Evolutionary conservation across 2,329 filamentous ascomycete genomes (phyloP).

Genomic region (Cladophialophora immunda): DNA sequence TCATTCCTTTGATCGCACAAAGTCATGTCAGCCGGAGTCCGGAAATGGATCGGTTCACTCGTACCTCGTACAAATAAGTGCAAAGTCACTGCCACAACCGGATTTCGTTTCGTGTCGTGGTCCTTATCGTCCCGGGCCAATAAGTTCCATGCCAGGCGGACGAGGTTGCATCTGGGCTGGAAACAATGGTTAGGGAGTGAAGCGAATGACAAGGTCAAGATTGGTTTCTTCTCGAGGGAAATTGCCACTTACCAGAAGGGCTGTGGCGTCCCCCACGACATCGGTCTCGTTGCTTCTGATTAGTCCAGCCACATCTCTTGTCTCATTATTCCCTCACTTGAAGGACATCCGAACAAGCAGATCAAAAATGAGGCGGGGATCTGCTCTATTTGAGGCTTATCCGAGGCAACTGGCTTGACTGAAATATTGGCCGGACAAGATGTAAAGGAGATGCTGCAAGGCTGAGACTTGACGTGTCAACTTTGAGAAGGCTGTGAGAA

Average conservation of each 20-base stretch:
- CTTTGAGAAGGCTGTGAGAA: neutral
- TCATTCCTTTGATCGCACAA: neutral
- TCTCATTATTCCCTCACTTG: neutral
- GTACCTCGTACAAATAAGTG: neutral
- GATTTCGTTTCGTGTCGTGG: neutral
- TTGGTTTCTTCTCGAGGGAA: neutral
- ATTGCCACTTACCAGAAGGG: neutral
- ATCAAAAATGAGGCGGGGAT: neutral
- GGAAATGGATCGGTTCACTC: neutral
- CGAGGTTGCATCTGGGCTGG: neutral
- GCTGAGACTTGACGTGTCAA: neutral
- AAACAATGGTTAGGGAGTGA: neutral
- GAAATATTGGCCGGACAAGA: neutral
- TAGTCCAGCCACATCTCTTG: neutral
- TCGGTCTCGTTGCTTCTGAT: neutral
- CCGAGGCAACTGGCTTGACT: neutral
- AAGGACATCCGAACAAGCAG: neutral
- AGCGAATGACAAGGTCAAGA: neutral
- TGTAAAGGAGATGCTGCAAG: neutral
- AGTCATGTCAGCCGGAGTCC: neutral
- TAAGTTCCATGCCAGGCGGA: neutral
- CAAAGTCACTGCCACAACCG: neutral
- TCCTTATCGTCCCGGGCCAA: neutral
- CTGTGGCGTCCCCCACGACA: neutral
- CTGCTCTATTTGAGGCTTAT: neutral